Conservation (phyloP, 306 rosid species). For the Gynostemma pentaphyllum region DNA sequence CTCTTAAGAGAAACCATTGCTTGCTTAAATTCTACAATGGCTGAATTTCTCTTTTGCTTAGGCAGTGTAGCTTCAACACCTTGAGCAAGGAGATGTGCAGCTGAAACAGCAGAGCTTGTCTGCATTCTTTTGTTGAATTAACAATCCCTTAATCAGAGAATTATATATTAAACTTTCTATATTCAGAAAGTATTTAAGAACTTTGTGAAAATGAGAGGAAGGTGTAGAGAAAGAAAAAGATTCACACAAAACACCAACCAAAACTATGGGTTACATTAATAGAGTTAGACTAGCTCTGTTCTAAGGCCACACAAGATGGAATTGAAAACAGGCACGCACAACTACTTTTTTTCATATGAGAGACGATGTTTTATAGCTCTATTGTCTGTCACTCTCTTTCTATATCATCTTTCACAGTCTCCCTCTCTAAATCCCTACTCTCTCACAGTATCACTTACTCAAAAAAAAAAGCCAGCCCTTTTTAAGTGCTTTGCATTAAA, state of each 20-base stretch:
- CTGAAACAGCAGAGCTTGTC: slow-evolving; percentile 50
- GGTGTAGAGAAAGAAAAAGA: background rate
- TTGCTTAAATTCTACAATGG: slow-evolving; percentile 54
- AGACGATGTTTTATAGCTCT: too few relatives aligned
- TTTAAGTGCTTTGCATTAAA: too few relatives aligned
- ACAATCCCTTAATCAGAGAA: slow-evolving; percentile 14
- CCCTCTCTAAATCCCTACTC: too few relatives aligned
- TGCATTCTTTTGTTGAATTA: slow-evolving; percentile 33
- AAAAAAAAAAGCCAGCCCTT: too few relatives aligned
- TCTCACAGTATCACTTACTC: too few relatives aligned
- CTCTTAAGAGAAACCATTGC: slow-evolving; percentile 76
- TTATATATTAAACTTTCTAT: background rate
- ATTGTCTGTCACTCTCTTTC: background rate
- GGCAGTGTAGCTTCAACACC: slow-evolving; percentile 62
- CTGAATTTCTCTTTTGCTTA: slow-evolving; percentile 62
- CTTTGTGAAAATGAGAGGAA: background rate
- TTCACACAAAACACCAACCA: background rate
- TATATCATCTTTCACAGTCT: background rate
- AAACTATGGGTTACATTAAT: background rate
- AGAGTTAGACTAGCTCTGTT: background rate
- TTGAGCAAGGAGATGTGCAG: slow-evolving; percentile 52
- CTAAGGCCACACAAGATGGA: background rate
- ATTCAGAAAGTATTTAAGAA: background rate
- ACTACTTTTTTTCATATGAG: background rate
- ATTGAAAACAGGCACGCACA: background rate